Base-by-base conservation (phyloP, 2,329 filamentous ascomycete species). In the Clarireedia homoeocarpa region DNA sequence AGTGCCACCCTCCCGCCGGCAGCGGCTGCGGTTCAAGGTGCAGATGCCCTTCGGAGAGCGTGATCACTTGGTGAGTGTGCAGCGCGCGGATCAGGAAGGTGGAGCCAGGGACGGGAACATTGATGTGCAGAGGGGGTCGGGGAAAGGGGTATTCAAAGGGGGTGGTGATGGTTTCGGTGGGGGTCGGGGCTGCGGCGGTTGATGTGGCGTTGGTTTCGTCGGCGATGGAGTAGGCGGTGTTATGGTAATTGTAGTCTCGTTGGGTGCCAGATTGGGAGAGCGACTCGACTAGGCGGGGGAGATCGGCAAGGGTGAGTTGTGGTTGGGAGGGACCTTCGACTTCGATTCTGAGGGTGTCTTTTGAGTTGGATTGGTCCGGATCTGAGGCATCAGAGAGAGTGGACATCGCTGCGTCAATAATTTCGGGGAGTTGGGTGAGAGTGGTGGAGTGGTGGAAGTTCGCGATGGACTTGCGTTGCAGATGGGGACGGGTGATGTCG, bases 331-430 rank as follows among this genome's bases (percentile, higher is more conserved):
- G 54, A 1, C 54, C 54, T 47, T 52, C 24, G 6, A 56, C 36
- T 45, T 56, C 54, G 44, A 56, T 48, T 20, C 54, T 9, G 3
- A 56, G 15, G 26, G 39, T 45, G 42, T 56, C 54, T 47, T 56
- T 56, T n/a, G 39, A 39, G 2, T 17, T 42, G 6, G 24, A 2
- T 26, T 52, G 51, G 2, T 39, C 30, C 7, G 40, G 24, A 4
- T 10, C 47, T 45, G 40, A 47, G 42, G 23, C 15, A 15, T 30
- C 6, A 15, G 6, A 34, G 6, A 55, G 17, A 17, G 14, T 6
- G 9, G 10, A 15, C 15, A 14, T 51, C 5, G 48, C 49, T 17
- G 23, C 5, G 6, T 17, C 5, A 2, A 53, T 24, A 2, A 38
- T 23, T 24, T 6, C 24, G 6, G 34, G 54, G 4, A 56, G 34